Percentiles rank a stretch among this genome's conserved stretches.
These are phyloP conservation scores for Mucor sp. DNA, from an alignment of 371 early-diverging fungal genomes.

Conservation along the genomic window DNA sequence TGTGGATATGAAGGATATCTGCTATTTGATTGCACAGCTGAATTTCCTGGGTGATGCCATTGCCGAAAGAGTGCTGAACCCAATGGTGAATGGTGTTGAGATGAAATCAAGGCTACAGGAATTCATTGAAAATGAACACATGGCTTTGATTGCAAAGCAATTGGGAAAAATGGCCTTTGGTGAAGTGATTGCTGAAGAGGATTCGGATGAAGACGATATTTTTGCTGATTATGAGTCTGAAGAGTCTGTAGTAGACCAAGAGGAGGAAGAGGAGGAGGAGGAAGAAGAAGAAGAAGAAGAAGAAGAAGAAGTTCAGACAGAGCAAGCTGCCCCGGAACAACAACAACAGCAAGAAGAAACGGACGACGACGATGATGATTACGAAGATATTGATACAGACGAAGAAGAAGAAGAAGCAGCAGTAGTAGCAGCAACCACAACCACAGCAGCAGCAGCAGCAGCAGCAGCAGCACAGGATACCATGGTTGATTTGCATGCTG, in stretches of 20 bases:
- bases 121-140: neutral
- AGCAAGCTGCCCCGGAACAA: neutral
- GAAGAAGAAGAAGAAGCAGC: neutral
- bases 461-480: neutral
- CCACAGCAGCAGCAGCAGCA: too few species aligned
- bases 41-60: slow-evolving; percentile 2
- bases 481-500: neutral
- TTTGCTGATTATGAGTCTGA: neutral
- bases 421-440: neutral
- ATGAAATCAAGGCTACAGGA: neutral
- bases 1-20: slow-evolving; percentile 1
- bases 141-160: neutral
- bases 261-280: neutral
- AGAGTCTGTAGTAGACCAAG: too few species aligned
- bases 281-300: neutral
- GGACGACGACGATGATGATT: neutral
- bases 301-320: neutral
- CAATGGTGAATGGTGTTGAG: neutral
- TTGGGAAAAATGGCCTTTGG: neutral
- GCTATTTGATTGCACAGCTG: slow-evolving; percentile 11
- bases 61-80: neutral
- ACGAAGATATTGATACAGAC: neutral
- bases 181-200: neutral
- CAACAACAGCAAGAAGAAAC: neutral
- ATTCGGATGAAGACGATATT: neutral